A percentile compares a stretch with the other conserved stretches of the same genome.
Conservation (phyloP, 208 protist genomes). For the Zelonia costaricensis region DNA sequence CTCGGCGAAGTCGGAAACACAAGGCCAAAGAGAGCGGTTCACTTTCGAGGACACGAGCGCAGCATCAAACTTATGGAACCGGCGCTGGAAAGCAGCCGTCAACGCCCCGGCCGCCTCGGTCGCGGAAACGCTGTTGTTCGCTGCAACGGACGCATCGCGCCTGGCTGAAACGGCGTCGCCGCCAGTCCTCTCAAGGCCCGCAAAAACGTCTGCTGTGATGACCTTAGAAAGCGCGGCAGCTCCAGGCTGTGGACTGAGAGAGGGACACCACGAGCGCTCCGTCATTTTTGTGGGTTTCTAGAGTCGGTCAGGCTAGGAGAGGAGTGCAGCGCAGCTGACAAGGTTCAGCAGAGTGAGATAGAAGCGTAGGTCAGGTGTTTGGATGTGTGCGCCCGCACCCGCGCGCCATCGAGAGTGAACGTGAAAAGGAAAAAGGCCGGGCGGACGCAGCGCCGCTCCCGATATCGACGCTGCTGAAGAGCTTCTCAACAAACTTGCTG, state of each 20-base stretch:
- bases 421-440: neutral
- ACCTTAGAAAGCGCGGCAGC: neutral
- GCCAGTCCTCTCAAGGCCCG: neutral
- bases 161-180: neutral
- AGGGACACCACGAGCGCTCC: slow-evolving; percentile 23
- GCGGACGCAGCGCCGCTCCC: neutral
- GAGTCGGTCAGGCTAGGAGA: too few relatives aligned
- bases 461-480: too few relatives aligned
- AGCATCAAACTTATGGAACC: slow-evolving; percentile 40
- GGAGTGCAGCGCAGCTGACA: too few relatives aligned
- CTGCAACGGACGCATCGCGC: slow-evolving; percentile 43
- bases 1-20: slow-evolving; percentile 3
- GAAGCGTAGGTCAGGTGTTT: neutral
- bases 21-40: slow-evolving; percentile 51
- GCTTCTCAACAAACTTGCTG: too few relatives aligned
- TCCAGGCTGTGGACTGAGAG: neutral
- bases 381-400: too few relatives aligned
- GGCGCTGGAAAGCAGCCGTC: slow-evolving; percentile 14
- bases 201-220: neutral
- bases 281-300: neutral
- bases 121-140: slow-evolving; percentile 44
- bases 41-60: slow-evolving; percentile 55
- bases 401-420: too few relatives aligned
- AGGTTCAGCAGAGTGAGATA: too few relatives aligned
- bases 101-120: slow-evolving; percentile 28